Conservation (phyloP, 2,329 filamentous ascomycete species). For the Aspergillus alliaceus region DNA sequence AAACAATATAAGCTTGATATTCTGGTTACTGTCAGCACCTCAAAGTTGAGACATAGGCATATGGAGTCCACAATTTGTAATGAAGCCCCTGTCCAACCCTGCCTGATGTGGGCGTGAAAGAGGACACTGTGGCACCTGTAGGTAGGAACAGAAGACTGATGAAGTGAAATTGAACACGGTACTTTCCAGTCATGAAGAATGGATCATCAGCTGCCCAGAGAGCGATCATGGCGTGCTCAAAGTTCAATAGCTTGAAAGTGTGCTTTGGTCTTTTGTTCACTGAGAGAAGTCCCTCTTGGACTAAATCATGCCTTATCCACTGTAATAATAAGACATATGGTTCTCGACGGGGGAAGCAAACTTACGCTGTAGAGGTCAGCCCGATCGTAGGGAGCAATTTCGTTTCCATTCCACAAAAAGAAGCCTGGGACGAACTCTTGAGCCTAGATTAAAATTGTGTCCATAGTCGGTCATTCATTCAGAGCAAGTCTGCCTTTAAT, state of each 20-base stretch:
- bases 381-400: constrained; percentile 2
- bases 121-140: constrained; percentile 6
- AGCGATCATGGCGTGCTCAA: constrained; percentile 4
- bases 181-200: constrained; percentile 8
- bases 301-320: constrained; percentile 9
- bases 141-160: constrained; percentile 6
- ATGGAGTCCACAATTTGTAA: no score
- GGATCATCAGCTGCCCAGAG: constrained; percentile 5
- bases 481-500: constrained; percentile 2
- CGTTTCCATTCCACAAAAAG: not conserved
- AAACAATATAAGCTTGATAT: constrained; percentile 6
- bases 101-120: constrained; percentile 1
- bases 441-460: constrained; percentile 1
- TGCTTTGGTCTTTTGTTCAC: constrained; percentile 2
- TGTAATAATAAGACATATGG: constrained; percentile 1
- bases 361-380: no score
- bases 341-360: no score
- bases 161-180: constrained; percentile 9
- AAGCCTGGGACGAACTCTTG: constrained; percentile 10
- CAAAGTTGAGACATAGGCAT: no score
- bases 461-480: constrained; percentile 4
- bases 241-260: constrained; percentile 5
- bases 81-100: constrained; percentile 2
- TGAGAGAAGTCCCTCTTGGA: not conserved
- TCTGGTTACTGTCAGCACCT: not conserved